Evolutionary conservation across 805 yeast species (phyloP).

Genomic region (Jamesozyma piceae): DNA sequence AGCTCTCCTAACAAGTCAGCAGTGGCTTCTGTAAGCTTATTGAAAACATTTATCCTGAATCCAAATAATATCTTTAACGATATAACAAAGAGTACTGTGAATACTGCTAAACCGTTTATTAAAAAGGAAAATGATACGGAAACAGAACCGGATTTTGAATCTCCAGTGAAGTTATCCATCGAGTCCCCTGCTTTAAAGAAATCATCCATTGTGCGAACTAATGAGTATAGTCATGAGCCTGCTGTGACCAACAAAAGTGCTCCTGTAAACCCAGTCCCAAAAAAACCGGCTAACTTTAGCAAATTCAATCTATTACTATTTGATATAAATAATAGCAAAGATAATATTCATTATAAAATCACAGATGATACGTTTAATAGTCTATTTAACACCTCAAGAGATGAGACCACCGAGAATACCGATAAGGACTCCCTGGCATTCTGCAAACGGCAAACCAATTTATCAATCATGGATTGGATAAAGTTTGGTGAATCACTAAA

Average conservation of each 20-base stretch:
- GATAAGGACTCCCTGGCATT: slow-evolving; percentile 17
- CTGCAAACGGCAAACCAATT: slow-evolving; percentile 21
- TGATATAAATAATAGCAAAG: background rate
- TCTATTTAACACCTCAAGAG: slow-evolving; percentile 8
- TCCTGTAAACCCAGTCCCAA: background rate
- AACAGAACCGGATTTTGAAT: background rate
- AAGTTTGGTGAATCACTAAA: slow-evolving; percentile 29
- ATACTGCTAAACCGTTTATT: background rate
- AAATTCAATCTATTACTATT: background rate
- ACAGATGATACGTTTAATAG: background rate
- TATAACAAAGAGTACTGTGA: background rate
- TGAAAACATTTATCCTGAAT: slow-evolving; percentile 1
- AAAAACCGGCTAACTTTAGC: background rate
- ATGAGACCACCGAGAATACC: slow-evolving; percentile 4
- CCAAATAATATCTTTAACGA: background rate
- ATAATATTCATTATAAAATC: background rate
- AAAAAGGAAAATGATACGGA: background rate
- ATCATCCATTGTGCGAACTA: background rate
- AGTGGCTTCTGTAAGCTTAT: background rate
- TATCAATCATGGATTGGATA: slow-evolving; percentile 32
- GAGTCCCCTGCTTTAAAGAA: too few species aligned
- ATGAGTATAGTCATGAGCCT: background rate
- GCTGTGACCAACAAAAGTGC: background rate
- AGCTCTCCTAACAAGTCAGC: background rate
- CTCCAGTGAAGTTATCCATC: background rate